Base-by-base conservation (phyloP, 2,329 filamentous ascomycete genomes). In the Fragosphaeria purpurea region DNA sequence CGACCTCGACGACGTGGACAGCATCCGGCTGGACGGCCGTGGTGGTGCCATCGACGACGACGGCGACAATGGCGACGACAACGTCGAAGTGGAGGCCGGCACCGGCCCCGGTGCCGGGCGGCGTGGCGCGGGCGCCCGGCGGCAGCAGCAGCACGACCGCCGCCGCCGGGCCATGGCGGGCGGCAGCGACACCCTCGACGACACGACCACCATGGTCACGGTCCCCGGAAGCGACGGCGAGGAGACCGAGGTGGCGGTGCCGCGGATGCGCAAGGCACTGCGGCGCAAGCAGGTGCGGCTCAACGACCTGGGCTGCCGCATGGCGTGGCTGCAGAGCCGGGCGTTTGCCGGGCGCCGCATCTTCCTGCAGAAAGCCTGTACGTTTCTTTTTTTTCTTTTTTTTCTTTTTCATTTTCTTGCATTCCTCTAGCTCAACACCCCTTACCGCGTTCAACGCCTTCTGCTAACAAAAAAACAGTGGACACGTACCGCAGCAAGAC, bases 401-500 rank as follows among this genome's bases (percentile, higher is more conserved):
- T 46, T 5, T 12, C 5, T 37, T 31, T 32, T 5, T 49, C 22
- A 45, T n/a, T 32, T n/a, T 33, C 5, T 39, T 13, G 11, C 7
- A 22, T 22, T 22, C 22, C 22, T 22, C 22, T 22, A 22, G 22
- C 22, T 22, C 22, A 22, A 22, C 22, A 22, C 2, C 22, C 22
- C 22, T 22, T 22, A 22, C 22, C 22, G 22, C 22, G 22, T 22
- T 22, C 22, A 22, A 22, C 22, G 22, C 22, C 22, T 22, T 30
- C 10, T 32, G 10, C 46, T 48, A 12, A 46, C 42, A 13, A 38
- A 35, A 33, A 32, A 40, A n/a, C 59, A 94, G 89, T 97, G 67
- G 91, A 97, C 66, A 88, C 86, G 55, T 96, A 96, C 67, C 85
- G 91, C 59, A 91, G 88, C 65, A 95, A 95, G 74, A 93, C 90